Conservation (phyloP, 2,329 filamentous ascomycete species). For the Pseudofabraea citricarpa region DNA sequence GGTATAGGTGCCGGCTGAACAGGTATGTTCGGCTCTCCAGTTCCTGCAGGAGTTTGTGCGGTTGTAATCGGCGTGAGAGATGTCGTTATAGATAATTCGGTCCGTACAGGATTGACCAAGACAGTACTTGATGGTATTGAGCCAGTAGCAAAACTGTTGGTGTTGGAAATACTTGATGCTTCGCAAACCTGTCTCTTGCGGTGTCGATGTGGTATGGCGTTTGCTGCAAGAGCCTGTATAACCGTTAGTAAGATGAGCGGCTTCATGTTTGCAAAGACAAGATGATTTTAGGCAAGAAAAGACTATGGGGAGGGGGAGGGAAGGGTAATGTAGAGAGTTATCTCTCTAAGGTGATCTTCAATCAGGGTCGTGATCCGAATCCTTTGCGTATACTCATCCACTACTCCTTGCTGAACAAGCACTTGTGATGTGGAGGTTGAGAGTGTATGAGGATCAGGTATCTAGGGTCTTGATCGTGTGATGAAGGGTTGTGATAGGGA, state of each 20-base stretch:
- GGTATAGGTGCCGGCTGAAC: not conserved
- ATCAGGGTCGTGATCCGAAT: too few relatives aligned
- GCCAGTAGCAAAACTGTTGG: not conserved
- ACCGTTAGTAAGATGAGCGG: conserved; percentile 4
- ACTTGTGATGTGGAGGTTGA: conserved; percentile 1
- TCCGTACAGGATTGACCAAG: not conserved
- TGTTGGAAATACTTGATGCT: not conserved
- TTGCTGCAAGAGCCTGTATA: conserved; percentile 6
- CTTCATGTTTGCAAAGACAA: conserved; percentile 6
- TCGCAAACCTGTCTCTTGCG: not conserved
- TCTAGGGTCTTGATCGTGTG: not conserved
- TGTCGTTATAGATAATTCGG: too few relatives aligned
- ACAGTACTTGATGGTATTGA: not conserved
- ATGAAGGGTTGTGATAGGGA: not conserved
- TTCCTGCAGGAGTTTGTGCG: not conserved
- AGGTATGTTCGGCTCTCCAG: not conserved
- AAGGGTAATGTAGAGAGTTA: too few relatives aligned
- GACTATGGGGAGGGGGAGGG: not conserved
- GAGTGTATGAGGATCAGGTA: not conserved
- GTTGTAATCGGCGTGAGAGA: too few relatives aligned
- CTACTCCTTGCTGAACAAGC: not conserved
- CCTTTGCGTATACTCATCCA: not conserved
- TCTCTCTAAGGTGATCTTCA: too few relatives aligned
- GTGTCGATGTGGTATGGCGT: conserved; percentile 7
- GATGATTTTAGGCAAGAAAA: not conserved